Base-by-base conservation (phyloP, 2,329 filamentous ascomycete species). In the Catunica adiposa region DNA sequence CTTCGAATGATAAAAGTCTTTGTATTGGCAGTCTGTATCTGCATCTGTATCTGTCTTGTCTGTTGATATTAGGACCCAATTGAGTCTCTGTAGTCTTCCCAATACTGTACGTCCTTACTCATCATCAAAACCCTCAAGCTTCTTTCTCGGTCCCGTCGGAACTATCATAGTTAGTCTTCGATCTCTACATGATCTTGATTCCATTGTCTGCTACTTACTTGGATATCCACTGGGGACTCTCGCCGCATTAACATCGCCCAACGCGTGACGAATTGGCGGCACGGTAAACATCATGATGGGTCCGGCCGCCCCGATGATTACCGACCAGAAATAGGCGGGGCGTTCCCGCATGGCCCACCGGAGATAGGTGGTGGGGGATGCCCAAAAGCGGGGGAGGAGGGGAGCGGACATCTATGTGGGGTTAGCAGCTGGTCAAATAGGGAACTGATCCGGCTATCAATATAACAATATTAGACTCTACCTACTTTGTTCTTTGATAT, bases 171-270 rank as follows among this genome's bases (percentile, higher is more conserved):
- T 23, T 25, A 48, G 44, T 14, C 8, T 46, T 2, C 3, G 59
- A 34, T 34, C 11, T 11, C 11, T 34, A 34, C 29, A 34, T 34
- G 11, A 34, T 34, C 29, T 11, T 5, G 29, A 34, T 5, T 34
- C 29, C 11, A 5, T 34, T 34, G n/a, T n/a, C n/a, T 11, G 11
- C 5, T 34, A 34, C 87, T 68, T 79, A 97, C 90, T 79, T 59
- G 92, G 92, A 75, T 97, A 98, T 67, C 89, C 94, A 69, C 89
- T 72, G 31, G 92, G 92, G 61, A 97, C 82, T 57, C 75, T 78
- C 61, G 79, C 72, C 60, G 84, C 78, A 63, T 82, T 77, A 62
- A 81, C 71, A 67, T 95, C 88, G 63, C 89, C 89, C 57, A 94
- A 69, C 61, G 72, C 74, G 60, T 73, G 71, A 67, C 89, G 75